phyloP scores from a whole-genome alignment of 2,329 filamentous ascomycete genomes.

The Claviceps fusiformis region DNA sequence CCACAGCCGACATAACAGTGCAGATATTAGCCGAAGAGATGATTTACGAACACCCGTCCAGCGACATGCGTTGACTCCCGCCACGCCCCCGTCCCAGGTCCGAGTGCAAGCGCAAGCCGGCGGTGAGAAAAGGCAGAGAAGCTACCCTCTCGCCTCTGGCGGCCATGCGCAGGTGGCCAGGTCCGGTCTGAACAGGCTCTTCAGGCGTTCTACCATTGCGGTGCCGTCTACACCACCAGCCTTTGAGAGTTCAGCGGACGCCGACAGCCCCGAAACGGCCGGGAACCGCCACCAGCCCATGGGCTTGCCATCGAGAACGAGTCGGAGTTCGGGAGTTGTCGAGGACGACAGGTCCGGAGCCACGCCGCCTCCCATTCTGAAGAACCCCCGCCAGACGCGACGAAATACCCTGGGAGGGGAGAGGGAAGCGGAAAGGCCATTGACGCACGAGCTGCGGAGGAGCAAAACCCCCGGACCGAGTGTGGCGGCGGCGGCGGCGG shows the following conservation, averaged over 20 bases:
- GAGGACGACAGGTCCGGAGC: slow-evolving; percentile 34
- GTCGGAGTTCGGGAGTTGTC: slow-evolving; percentile 18
- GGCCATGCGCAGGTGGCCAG: slow-evolving; percentile 30
- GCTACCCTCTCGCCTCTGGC: slow-evolving; percentile 38
- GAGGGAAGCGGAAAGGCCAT: slow-evolving; percentile 9
- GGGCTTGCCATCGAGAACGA: slow-evolving; percentile 27
- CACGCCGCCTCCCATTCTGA: slow-evolving; percentile 43
- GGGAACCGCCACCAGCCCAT: slow-evolving; percentile 14
- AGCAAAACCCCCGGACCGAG: slow-evolving; percentile 4
- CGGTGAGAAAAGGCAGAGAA: slow-evolving; percentile 23
- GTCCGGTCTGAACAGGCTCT: slow-evolving; percentile 35
- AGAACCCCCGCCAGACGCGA: slow-evolving; percentile 24
- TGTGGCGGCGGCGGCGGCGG: slow-evolving; percentile 2
- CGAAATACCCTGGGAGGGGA: slow-evolving; percentile 14
- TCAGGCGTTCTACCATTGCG: slow-evolving; percentile 35
- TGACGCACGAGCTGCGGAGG: slow-evolving; percentile 4
- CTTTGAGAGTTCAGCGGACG: not conserved
- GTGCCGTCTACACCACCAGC: not conserved
- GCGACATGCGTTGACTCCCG: slow-evolving; percentile 7
- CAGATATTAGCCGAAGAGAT: slow-evolving; percentile 16
- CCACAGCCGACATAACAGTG: slow-evolving; percentile 16
- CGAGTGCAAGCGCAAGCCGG: slow-evolving; percentile 2
- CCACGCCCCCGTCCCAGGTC: not conserved
- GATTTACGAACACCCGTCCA: slow-evolving; percentile 14
- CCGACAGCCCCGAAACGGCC: slow-evolving; percentile 6